Evolutionary conservation across 495 filamentous ascomycete genomes (phyloP).

Genomic region (Staphylotrichum longicolle): DNA sequence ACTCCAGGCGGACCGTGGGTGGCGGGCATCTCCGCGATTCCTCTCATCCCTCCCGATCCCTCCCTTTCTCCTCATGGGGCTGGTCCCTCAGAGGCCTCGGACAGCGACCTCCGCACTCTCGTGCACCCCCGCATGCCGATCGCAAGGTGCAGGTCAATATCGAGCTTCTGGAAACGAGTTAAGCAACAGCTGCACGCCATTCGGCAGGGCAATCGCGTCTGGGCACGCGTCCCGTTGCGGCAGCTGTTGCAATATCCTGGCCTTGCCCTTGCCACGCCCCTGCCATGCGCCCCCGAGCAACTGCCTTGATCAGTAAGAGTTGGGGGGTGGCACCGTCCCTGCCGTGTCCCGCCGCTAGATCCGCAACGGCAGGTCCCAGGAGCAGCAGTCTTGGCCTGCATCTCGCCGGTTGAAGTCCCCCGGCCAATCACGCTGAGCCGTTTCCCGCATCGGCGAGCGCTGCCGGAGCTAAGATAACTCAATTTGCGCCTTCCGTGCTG

Average conservation of each 20-base stretch:
- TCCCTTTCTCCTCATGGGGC: too few species aligned
- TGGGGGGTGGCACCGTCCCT: background rate
- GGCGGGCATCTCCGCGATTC: background rate
- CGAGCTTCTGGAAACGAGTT: slow-evolving; percentile 5
- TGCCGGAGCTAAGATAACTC: slow-evolving; percentile 13
- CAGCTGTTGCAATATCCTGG: slow-evolving; percentile 13
- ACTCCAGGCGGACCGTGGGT: background rate
- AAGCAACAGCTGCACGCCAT: slow-evolving; percentile 7
- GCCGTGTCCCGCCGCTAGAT: slow-evolving; percentile 17
- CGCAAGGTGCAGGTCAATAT: background rate
- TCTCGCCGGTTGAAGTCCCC: background rate
- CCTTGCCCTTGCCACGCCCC: too few species aligned
- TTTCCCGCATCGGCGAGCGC: background rate
- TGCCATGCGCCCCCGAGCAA: background rate
- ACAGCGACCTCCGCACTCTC: background rate
- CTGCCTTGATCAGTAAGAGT: slow-evolving; percentile 14
- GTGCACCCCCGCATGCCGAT: slow-evolving; percentile 10
- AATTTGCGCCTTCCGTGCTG: slow-evolving; percentile 6
- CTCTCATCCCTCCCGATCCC: background rate
- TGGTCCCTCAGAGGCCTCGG: too few species aligned
- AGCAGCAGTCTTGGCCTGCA: background rate
- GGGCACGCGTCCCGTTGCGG: slow-evolving; percentile 20
- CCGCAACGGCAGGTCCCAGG: slow-evolving; percentile 21
- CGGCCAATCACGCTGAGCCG: background rate
- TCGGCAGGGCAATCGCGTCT: slow-evolving; percentile 3